These are phyloP conservation scores for Hansfordia pulvinata DNA, from an alignment of 2,329 filamentous ascomycete genomes.

Conservation along the genomic window DNA sequence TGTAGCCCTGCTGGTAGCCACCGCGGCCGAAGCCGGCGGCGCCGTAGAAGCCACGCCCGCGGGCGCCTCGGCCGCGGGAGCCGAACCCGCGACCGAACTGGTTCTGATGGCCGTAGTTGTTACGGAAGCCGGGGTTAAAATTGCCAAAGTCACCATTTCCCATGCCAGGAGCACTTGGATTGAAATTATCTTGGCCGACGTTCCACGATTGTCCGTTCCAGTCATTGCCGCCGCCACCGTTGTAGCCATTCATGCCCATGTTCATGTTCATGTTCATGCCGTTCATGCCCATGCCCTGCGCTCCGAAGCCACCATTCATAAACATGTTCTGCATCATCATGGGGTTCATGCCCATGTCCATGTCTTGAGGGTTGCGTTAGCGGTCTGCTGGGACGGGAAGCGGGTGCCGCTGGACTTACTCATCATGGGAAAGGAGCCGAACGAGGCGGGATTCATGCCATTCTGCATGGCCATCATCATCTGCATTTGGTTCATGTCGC, in stretches of 20 bases:
- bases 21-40: conserved; percentile 41
- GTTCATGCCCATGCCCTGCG: conserved; percentile 61
- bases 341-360: conserved; percentile 80
- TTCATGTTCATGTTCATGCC: conserved; percentile 69
- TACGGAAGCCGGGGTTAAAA: conserved; percentile 64
- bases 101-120: conserved; percentile 69
- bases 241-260: conserved; percentile 61
- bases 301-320: conserved; percentile 66
- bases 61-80: conserved; percentile 52
- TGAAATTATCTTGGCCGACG: conserved; percentile 82
- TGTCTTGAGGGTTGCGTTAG: conserved; percentile 39
- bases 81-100: conserved; percentile 56
- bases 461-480: conserved; percentile 69
- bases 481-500: conserved; percentile 66
- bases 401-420: conserved; percentile 63
- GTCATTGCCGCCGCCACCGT: conserved; percentile 60
- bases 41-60: conserved; percentile 39
- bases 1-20: conserved; percentile 36
- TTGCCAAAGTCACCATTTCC: conserved; percentile 68
- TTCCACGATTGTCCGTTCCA: conserved; percentile 75
- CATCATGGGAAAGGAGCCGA: conserved; percentile 65
- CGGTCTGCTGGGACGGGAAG: no score
- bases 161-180: conserved; percentile 73
- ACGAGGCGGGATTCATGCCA: conserved; percentile 42
- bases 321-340: conserved; percentile 62